Evolutionary conservation across 108 stramenopile genomes (phyloP).

Genomic region (Cyclotella cryptica): DNA sequence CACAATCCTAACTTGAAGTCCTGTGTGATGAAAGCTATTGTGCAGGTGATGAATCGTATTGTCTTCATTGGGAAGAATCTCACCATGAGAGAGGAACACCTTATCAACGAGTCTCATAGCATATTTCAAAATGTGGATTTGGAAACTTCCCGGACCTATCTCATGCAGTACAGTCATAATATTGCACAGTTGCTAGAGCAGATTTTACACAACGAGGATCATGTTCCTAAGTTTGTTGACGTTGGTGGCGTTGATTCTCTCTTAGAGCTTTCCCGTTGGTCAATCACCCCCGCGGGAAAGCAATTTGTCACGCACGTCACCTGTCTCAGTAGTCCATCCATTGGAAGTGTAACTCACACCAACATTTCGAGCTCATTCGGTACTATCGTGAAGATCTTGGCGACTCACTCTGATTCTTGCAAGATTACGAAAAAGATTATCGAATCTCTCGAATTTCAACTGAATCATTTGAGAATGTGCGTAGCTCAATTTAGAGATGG

Average conservation of each 20-base stretch:
- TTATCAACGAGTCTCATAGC: background rate
- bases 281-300: constrained; percentile 68
- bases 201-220: constrained; percentile 83
- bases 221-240: constrained; percentile 76
- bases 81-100: constrained; percentile 43
- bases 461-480: constrained; percentile 37
- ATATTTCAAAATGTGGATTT: constrained; percentile 20
- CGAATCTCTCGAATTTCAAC: constrained; percentile 45
- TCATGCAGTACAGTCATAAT: constrained; percentile 88
- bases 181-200: constrained; percentile 90
- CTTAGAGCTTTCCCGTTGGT: constrained; percentile 68
- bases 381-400: constrained; percentile 70
- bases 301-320: constrained; percentile 80
- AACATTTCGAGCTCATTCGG: constrained; percentile 72
- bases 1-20: constrained; percentile 81
- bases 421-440: constrained; percentile 67
- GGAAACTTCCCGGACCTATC: constrained; percentile 70
- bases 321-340: constrained; percentile 78
- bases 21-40: constrained; percentile 68
- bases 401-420: constrained; percentile 61
- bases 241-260: constrained; percentile 83
- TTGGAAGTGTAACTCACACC: constrained; percentile 79
- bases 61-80: constrained; percentile 66
- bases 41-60: constrained; percentile 74
- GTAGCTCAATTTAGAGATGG: constrained; percentile 25